Base-by-base conservation (phyloP, 1,139 yeast genomes). In the Suhomyces terraborum region DNA sequence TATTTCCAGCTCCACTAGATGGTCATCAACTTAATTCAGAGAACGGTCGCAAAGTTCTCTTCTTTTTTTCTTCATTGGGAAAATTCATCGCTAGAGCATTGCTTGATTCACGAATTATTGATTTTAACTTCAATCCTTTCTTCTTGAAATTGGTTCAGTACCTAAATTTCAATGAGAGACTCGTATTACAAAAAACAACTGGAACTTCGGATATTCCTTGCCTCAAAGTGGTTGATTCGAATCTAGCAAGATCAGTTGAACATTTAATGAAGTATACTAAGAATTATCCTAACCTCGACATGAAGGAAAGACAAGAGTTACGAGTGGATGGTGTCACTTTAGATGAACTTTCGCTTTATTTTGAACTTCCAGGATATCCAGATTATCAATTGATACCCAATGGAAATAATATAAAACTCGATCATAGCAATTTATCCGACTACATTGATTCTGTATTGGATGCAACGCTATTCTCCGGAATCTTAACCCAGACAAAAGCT, bases 61-160 rank as follows among this genome's bases (percentile, higher is more conserved):
- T 73, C 32, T 63, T 83, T 34, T 93, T 87, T 61, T 71, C 74
- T 14, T 74, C 80, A 14, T 64, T 93, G 45, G 98, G 98, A 2
- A 82, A 79, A 42, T 88, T 93, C 55, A 72, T 91, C 42, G 97
- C 96, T 0, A 73, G 98, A 46, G 86, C 97, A 0, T 67, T 91
- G 59, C 64, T 93, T 39, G 98, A 93, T 62, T 84, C 89, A 12
- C 72, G 98, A 49, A 82, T 91, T 40, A 76, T 93, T 42, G 98
- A 93, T 59, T 82, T 93, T 60, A 73, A 81, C 40, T 82, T 93
- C 62, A 88, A 82, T 56, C 77, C 82, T 0, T 61, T 80, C 4
- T 88, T 93, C 55, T 84, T 93, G 59, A 71, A 73, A 46, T 46
- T 83, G 16, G 58, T 65, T 4, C 67, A 65, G 48, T 49, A 54